Conservation (phyloP, 108 stramenopile genomes). For the Cyclostephanos tholiformis region DNA sequence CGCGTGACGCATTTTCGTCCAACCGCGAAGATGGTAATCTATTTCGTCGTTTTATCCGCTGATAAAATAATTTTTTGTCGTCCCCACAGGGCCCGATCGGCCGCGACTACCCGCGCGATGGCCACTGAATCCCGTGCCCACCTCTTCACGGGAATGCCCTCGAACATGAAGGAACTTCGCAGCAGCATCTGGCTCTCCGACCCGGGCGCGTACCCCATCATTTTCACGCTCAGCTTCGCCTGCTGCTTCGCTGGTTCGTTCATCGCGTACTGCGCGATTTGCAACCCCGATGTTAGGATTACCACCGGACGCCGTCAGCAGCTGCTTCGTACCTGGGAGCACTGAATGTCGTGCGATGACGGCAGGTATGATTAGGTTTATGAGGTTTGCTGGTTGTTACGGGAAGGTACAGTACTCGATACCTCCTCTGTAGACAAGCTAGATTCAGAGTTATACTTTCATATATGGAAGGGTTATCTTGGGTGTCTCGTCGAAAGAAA, state of each 20-base stretch:
- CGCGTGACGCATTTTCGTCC: neutral
- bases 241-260: slow-evolving; percentile 43
- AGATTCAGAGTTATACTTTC: no score
- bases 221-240: slow-evolving; percentile 57
- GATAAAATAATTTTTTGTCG: neutral
- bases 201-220: slow-evolving; percentile 74
- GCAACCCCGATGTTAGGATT: slow-evolving; percentile 63
- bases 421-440: no score
- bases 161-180: slow-evolving; percentile 32
- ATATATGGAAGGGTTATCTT: no score
- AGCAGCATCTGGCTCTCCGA: slow-evolving; percentile 67
- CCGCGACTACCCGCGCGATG: slow-evolving; percentile 43
- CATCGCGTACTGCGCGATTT: slow-evolving; percentile 31
- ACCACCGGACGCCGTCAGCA: slow-evolving; percentile 54
- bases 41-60: neutral
- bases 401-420: no score
- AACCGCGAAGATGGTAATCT: neutral
- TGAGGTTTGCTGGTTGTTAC: no score
- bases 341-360: no score
- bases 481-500: no score
- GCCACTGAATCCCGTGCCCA: slow-evolving; percentile 50
- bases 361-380: no score
- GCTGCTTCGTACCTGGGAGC: slow-evolving; percentile 62
- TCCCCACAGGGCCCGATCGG: slow-evolving; percentile 26
- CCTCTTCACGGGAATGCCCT: slow-evolving; percentile 42